Conservation (phyloP, 2,329 filamentous ascomycete genomes). For the Alternaria hordeiaustralica region DNA sequence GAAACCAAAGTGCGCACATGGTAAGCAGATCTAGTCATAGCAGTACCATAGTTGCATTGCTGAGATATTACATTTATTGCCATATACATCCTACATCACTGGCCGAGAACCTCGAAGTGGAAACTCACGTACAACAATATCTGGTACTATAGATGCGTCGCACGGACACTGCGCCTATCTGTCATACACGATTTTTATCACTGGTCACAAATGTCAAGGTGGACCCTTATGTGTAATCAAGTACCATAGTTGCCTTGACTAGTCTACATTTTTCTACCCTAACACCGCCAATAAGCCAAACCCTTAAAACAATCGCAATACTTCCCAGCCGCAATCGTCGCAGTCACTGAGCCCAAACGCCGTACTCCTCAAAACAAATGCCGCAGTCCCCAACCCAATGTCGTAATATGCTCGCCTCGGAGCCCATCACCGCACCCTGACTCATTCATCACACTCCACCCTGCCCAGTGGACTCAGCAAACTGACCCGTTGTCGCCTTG, state of each 20-base stretch:
- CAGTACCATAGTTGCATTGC: neutral
- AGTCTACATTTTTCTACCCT: neutral
- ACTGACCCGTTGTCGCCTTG: constrained; percentile 21
- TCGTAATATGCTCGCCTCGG: neutral
- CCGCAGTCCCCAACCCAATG: neutral
- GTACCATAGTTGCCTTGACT: neutral
- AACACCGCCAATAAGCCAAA: neutral
- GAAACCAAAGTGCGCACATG: neutral
- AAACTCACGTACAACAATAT: neutral
- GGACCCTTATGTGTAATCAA: neutral
- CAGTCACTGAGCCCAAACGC: neutral
- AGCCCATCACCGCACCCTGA: neutral
- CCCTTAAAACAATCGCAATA: neutral
- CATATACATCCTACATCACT: neutral
- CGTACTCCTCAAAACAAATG: neutral
- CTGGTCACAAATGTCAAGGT: neutral
- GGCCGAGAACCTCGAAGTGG: neutral
- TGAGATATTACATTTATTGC: neutral
- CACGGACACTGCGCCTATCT: neutral
- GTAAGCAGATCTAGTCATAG: neutral
- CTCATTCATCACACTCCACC: neutral
- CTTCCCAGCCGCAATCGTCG: neutral
- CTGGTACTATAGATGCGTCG: neutral
- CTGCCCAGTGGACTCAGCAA: neutral
- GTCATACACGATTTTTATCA: neutral